Percentiles rank a stretch among this genome's conserved stretches.
Evolutionary conservation across 371 early-diverging fungal genomes (phyloP).

Genomic region (Circinella minor): DNA sequence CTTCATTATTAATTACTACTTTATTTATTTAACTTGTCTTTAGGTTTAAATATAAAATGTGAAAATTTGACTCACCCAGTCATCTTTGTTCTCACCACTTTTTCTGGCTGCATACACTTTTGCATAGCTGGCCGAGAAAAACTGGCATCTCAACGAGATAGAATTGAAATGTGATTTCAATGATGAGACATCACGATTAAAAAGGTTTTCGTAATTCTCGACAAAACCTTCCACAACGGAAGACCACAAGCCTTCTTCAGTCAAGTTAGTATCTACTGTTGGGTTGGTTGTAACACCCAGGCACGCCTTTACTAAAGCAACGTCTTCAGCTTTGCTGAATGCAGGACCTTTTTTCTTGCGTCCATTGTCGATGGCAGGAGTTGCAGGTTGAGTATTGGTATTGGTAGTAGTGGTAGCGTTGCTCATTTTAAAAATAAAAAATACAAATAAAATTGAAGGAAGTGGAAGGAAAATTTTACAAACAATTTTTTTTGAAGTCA

Average conservation of each 20-base stretch:
- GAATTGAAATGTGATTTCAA: background rate
- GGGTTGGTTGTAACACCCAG: background rate
- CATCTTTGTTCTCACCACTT: background rate
- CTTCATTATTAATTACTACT: background rate
- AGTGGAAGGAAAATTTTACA: too few species aligned
- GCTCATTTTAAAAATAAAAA: too few species aligned
- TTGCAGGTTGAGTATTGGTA: too few species aligned
- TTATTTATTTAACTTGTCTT: background rate
- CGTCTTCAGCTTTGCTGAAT: background rate
- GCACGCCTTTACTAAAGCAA: background rate
- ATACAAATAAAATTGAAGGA: too few species aligned
- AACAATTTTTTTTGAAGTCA: too few species aligned
- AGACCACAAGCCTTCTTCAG: background rate
- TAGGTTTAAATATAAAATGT: background rate
- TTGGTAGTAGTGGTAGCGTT: too few species aligned
- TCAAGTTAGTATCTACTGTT: background rate
- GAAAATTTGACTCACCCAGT: background rate
- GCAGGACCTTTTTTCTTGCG: background rate
- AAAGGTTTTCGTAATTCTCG: background rate
- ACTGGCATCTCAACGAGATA: background rate
- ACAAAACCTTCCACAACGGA: background rate
- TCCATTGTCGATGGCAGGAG: too few species aligned
- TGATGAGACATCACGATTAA: background rate
- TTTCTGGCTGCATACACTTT: background rate
- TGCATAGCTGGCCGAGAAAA: background rate